A percentile compares a stretch with the other conserved stretches of the same genome.
Conservation (phyloP, 2,329 filamentous ascomycete species). For the Aureobasidium leucospermi region DNA sequence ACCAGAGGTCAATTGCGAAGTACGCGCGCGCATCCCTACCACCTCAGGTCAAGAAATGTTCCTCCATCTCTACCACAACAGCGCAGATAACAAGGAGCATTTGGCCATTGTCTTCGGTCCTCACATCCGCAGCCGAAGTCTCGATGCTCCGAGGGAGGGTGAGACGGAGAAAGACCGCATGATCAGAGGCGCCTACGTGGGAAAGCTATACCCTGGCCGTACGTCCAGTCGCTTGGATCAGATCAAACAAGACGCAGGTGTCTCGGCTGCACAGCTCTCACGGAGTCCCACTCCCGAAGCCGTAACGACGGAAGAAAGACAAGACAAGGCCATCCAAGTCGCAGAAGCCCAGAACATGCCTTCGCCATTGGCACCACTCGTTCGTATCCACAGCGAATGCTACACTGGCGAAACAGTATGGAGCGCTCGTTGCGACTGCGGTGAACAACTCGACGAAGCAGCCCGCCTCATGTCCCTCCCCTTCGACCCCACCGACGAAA, state of each 20-base stretch:
- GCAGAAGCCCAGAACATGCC: background rate
- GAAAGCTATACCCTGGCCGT: conserved; percentile 76
- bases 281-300: conserved; percentile 8
- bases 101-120: conserved; percentile 93
- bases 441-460: conserved; percentile 94
- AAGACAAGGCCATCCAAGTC: background rate
- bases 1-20: conserved; percentile 84
- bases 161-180: conserved; percentile 87
- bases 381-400: conserved; percentile 95
- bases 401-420: conserved; percentile 98
- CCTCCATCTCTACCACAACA: conserved; percentile 88
- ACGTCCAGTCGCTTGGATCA: conserved; percentile 63
- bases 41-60: conserved; percentile 94
- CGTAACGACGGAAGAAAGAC: background rate
- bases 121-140: conserved; percentile 63
- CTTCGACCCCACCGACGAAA: conserved; percentile 5
- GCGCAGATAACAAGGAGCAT: conserved; percentile 90
- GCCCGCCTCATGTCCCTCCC: conserved; percentile 67
- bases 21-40: conserved; percentile 90
- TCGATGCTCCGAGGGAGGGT: conserved; percentile 64
- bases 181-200: conserved; percentile 88
- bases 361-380: conserved; percentile 55
- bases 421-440: conserved; percentile 96
- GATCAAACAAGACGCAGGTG: conserved; percentile 34
- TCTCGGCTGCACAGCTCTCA: background rate